Conservation (phyloP, 495 filamentous ascomycete species). For the Penicillium cinerascens region DNA sequence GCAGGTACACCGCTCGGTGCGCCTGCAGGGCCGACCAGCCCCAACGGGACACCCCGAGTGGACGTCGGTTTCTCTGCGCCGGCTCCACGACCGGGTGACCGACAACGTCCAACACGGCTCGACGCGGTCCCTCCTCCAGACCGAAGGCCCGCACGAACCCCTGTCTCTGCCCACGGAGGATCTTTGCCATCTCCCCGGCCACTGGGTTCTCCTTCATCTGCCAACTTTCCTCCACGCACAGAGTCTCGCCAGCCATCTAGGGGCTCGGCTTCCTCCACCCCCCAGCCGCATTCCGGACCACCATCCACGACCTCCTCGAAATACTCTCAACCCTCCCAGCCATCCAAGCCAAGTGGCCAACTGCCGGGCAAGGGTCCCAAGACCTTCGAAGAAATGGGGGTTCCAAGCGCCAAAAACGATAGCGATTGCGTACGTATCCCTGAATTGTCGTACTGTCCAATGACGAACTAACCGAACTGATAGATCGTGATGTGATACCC, state of each 20-base stretch:
- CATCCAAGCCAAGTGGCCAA: constrained; percentile 29
- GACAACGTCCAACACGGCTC: constrained; percentile 33
- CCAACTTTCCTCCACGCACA: constrained; percentile 29
- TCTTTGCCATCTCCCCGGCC: constrained; percentile 27
- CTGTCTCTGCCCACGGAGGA: constrained; percentile 23
- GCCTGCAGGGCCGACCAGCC: constrained; percentile 26
- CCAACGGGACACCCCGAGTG: constrained; percentile 37
- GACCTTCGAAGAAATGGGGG: constrained; percentile 98
- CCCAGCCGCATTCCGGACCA: constrained; percentile 25
- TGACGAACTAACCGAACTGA: constrained; percentile 22
- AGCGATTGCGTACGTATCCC: constrained; percentile 79
- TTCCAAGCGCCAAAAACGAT: constrained; percentile 73
- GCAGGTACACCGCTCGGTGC: constrained; percentile 31
- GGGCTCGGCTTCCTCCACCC: constrained; percentile 30
- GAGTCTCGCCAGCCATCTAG: constrained; percentile 34
- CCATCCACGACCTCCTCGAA: constrained; percentile 26
- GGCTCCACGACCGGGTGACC: constrained; percentile 39
- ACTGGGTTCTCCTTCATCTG: constrained; percentile 28
- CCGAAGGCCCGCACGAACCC: constrained; percentile 32
- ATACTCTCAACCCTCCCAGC: constrained; percentile 31
- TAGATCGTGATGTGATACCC: constrained; percentile 64
- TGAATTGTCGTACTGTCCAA: background rate
- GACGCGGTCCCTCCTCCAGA: constrained; percentile 31
- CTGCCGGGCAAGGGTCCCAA: constrained; percentile 78
- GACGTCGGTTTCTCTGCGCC: constrained; percentile 56